A percentile compares a stretch with the other conserved stretches of the same genome.
phyloP scores from a whole-genome alignment of 441 rosid species.

The Gossypium lobatum region DNA sequence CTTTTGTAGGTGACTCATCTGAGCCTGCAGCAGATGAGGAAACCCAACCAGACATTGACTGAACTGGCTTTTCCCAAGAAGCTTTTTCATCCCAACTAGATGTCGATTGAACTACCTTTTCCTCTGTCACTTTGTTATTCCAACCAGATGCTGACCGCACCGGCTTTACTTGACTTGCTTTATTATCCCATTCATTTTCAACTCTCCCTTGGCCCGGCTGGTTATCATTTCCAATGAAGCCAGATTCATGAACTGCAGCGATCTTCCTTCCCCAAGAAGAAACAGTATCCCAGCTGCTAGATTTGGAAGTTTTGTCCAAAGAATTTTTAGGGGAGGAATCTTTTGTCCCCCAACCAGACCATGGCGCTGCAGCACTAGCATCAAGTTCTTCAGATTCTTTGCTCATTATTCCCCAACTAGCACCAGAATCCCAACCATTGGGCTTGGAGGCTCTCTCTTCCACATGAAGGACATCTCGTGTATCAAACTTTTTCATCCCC shows the following conservation, averaged over 20 bases:
- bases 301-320: not conserved
- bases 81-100: not conserved
- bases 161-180: not conserved
- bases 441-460: conserved; percentile 20
- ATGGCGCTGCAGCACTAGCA: conserved; percentile 10
- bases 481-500: conserved; percentile 23
- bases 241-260: not conserved
- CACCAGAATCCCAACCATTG: conserved; percentile 24
- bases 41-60: not conserved
- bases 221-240: not conserved
- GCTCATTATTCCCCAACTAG: conserved; percentile 17
- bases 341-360: conserved; percentile 20
- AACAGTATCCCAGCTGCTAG: conserved; percentile 5
- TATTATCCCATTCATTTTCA: conserved; percentile 2
- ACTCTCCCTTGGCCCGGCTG: not conserved
- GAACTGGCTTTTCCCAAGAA: not conserved
- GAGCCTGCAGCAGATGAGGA: conserved; percentile 9
- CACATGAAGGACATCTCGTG: conserved; percentile 1
- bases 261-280: conserved; percentile 11
- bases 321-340: conserved; percentile 6
- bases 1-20: not conserved
- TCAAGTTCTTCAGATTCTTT: conserved; percentile 20
- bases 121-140: conserved; percentile 3
- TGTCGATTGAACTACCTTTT: not conserved
- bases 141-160: not conserved